Base-by-base conservation (phyloP, 352 stramenopile species). In the Phytophthora ohioensis region DNA sequence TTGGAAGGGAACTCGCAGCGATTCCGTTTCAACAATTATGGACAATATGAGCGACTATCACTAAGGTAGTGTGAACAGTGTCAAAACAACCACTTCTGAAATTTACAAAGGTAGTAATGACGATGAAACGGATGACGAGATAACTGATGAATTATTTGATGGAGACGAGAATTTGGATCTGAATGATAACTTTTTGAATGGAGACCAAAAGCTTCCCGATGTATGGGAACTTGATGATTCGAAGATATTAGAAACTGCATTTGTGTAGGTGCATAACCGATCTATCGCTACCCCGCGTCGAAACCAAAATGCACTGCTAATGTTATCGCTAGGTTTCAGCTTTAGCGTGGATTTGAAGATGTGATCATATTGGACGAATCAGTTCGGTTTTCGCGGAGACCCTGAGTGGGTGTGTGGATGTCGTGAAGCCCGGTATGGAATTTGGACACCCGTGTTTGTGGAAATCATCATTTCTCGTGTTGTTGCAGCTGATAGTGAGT, bases 401-500 rank as follows among this genome's bases (percentile, higher is more conserved):
- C 58, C 58, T 9, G 57, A 52, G 17, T 54, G 47, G 38, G 58
- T 46, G 11, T 35, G 17, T 5, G 47, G 47, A 3, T 66, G 58
- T n/a, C 32, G 34, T 10, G 12, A 53, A 31, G 58, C 58, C 15
- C 36, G 47, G 8, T 27, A 15, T 8, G 58, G 58, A 12, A 17
- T 66, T 21, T 66, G 58, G 58, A 30, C 30, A 9, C 34, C 5
- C 5, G 49, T 13, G 15, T 43, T 57, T 45, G 34, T 57, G 10
- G 5, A 43, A 1, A 9, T 57, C 12, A 57, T 57, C 13, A 57
- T 32, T 45, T 57, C 49, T 4, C 49, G 49, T 11, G 34, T 57
- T 3, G 9, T 56, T 10, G 30, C 3, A 41, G 35, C 7, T 12
- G 35, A 4, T 11, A 41, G 35, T 11, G 35, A 56, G 10, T 31